Base-by-base conservation (phyloP, 2,329 filamentous ascomycete genomes). In the Alternaria longipes region DNA sequence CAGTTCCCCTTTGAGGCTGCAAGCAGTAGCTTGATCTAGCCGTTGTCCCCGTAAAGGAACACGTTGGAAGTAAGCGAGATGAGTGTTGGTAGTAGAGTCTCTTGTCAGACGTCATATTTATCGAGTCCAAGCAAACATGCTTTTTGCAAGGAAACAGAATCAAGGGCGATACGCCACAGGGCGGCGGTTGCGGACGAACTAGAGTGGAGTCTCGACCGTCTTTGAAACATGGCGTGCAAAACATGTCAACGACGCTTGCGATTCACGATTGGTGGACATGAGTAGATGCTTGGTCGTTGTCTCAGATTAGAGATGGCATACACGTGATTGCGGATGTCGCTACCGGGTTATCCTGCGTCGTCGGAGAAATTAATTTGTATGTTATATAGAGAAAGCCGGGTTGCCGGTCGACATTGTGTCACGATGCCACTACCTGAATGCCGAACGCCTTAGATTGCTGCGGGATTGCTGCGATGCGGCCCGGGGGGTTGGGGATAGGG, bases 191-290 rank as follows among this genome's bases (percentile, higher is more conserved):
- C 11, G 24, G 26, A 44, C 28, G 26, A 62, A 60, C 54, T 54
- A 54, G 28, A 57, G 52, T 59, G 53, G 63, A 56, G 49, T 54
- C 34, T 36, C 63, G 59, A 30, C n/a, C 47, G 12, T 18, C 40
- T 55, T 55, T 40, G 53, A 67, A 71, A 70, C 66, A 55, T 57
- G 51, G 46, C 30, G 51, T 47, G 52, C 45, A 60, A 22, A 36
- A 56, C 26, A 44, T 38, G 38, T 54, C 49, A 56, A 51, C 18
- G 4, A 12, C 45, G 7, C 41, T 55, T 56, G 34, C 45, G 18
- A 14, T 28, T 34, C 36, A 44, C 32, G 41, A 70, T 73, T 75
- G 70, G 69, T 67, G 70, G 66, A 71, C 47, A 64, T 59, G 46
- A 9, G 6, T n/a, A 5, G 14, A 41, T 40, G 36, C 57, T 58